These are phyloP conservation scores for Neoscytalidium dimidiatum DNA, from an alignment of 2,329 filamentous ascomycete genomes.

Conservation along the genomic window DNA sequence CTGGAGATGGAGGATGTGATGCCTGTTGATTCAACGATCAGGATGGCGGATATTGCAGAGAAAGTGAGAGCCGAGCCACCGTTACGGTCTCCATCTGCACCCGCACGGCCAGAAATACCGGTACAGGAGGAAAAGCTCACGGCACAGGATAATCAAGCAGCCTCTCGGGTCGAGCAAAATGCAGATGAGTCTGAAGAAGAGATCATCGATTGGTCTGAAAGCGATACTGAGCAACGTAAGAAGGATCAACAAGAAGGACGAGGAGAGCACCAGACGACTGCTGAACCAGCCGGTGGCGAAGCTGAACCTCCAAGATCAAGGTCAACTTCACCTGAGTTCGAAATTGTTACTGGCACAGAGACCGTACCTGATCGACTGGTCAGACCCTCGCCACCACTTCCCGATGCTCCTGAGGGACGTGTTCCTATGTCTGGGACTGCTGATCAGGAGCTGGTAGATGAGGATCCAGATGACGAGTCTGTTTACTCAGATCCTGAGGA, in stretches of 20 bases:
- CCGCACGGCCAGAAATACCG: not conserved
- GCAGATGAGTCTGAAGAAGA: not conserved
- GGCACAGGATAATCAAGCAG: not conserved
- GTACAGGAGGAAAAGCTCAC: not conserved
- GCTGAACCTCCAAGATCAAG: conserved; percentile 26
- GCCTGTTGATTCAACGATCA: conserved; percentile 32
- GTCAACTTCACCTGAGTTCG: conserved; percentile 53
- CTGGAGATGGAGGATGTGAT: conserved; percentile 36
- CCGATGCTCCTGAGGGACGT: conserved; percentile 31
- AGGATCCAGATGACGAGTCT: conserved; percentile 33
- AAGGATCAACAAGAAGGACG: not conserved
- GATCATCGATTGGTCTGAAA: conserved; percentile 52
- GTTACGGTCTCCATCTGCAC: conserved; percentile 9
- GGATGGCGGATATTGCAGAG: conserved; percentile 49
- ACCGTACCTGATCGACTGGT: not conserved
- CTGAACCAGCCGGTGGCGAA: conserved; percentile 22
- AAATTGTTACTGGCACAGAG: conserved; percentile 43
- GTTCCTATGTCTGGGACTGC: conserved; percentile 34
- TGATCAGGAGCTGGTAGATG: conserved; percentile 27
- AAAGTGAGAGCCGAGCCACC: conserved; percentile 45
- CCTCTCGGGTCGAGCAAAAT: not conserved
- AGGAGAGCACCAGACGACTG: not conserved
- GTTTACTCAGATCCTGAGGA: conserved; percentile 81
- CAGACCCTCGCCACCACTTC: conserved; percentile 24
- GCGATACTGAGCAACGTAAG: conserved; percentile 37